Conservation (phyloP, 352 stramenopile species). For the Phytophthora hybrid region DNA sequence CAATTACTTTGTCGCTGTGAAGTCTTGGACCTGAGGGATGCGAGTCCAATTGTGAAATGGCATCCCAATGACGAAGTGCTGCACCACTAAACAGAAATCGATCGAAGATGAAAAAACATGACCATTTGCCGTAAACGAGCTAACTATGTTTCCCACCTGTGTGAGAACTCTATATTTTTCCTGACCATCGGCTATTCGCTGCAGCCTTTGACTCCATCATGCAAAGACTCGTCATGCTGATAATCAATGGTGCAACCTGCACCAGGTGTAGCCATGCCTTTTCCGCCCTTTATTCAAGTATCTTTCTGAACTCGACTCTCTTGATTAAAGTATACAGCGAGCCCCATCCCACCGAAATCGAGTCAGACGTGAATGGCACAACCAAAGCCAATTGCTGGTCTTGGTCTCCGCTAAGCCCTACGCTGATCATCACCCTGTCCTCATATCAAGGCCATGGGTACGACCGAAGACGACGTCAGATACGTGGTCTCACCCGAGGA, state of each 20-base stretch:
- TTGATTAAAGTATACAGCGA: constrained; percentile 15
- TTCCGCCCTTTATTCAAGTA: not conserved
- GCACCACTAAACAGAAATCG: not conserved
- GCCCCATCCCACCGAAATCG: constrained; percentile 25
- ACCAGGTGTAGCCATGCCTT: not conserved
- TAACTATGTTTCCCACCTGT: not conserved
- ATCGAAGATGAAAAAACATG: not conserved
- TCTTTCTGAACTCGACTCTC: not conserved
- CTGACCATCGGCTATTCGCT: not conserved
- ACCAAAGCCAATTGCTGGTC: not conserved
- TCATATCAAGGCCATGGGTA: constrained; percentile 12
- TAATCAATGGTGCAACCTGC: not conserved
- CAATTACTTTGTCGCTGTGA: not conserved
- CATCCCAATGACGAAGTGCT: not conserved
- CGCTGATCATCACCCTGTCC: not conserved
- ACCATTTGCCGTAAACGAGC: not conserved
- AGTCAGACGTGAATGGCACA: constrained; percentile 30
- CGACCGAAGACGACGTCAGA: constrained; percentile 14
- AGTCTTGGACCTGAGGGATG: not conserved
- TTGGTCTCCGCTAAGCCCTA: constrained; percentile 5
- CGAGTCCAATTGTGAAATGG: not conserved
- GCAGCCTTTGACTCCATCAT: not conserved
- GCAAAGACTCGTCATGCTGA: not conserved
- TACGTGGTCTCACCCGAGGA: constrained; percentile 38
- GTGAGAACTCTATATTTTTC: not conserved